Evolutionary conservation across 2,329 filamentous ascomycete species (phyloP).

Genomic region (Alternaria brassicicola): DNA sequence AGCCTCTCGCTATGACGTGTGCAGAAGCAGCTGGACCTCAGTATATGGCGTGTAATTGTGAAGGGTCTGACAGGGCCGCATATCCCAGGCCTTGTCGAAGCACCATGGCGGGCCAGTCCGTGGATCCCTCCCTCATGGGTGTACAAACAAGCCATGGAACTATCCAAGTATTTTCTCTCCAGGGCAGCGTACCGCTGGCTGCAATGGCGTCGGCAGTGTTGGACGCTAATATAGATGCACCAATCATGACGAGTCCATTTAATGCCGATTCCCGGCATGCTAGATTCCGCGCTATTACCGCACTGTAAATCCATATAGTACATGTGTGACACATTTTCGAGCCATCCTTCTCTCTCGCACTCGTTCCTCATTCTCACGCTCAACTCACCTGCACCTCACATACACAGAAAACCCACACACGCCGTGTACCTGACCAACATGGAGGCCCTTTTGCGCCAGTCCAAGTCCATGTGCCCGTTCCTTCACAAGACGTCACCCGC

Average conservation of each 20-base stretch:
- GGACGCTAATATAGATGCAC: constrained; percentile 12
- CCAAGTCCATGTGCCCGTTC: constrained; percentile 96
- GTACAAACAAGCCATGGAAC: constrained; percentile 17
- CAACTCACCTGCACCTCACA: neutral
- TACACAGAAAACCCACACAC: neutral
- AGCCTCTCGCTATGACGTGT: neutral
- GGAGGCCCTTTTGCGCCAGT: constrained; percentile 94
- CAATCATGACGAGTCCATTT: constrained; percentile 35
- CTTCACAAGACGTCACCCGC: constrained; percentile 92
- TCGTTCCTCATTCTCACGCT: constrained; percentile 3
- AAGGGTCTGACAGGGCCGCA: neutral
- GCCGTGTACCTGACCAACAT: constrained; percentile 58
- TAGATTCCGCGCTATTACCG: constrained; percentile 29
- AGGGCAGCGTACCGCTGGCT: constrained; percentile 17
- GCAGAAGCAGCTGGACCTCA: too few relatives aligned
- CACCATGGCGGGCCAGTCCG: constrained; percentile 3
- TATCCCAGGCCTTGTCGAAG: neutral
- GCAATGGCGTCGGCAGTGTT: constrained; percentile 19
- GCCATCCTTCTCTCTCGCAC: constrained; percentile 6
- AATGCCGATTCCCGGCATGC: constrained; percentile 30
- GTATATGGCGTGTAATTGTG: neutral
- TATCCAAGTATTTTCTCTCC: constrained; percentile 18
- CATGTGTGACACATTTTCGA: constrained; percentile 21
- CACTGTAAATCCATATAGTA: constrained; percentile 8
- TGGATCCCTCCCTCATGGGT: constrained; percentile 12